Conservation (phyloP, 345 rosid genomes). For the Brassica nigra region DNA sequence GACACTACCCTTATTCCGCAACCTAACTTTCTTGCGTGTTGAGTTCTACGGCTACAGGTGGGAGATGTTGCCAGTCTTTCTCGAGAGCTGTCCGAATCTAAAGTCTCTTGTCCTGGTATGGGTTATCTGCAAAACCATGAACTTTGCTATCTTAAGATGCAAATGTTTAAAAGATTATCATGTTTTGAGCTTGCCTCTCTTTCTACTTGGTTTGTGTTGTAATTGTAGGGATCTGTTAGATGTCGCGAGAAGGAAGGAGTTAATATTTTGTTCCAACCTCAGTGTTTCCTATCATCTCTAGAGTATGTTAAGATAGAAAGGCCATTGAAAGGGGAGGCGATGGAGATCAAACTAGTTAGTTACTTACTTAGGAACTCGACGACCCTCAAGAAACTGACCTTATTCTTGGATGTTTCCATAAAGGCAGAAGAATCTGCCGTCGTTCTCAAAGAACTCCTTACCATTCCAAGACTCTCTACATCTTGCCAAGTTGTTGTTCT, state of each 20-base stretch:
- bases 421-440: background rate
- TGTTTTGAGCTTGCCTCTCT: background rate
- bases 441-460: background rate
- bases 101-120: constrained; percentile 18
- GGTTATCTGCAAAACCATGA: background rate
- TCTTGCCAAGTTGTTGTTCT: background rate
- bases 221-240: background rate
- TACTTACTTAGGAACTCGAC: constrained; percentile 8
- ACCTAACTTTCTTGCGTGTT: background rate
- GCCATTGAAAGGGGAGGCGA: background rate
- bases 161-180: background rate
- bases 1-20: background rate
- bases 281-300: background rate
- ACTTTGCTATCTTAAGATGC: background rate
- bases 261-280: background rate
- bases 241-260: background rate
- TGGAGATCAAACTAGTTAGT: constrained; percentile 1
- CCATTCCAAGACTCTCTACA: background rate
- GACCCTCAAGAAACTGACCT: constrained; percentile 11
- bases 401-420: background rate
- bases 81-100: constrained; percentile 26
- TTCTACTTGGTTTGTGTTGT: background rate
- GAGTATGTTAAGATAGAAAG: background rate
- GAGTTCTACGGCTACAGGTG: background rate
- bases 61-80: constrained; percentile 14